Evolutionary conservation across 2,329 filamentous ascomycete species (phyloP).

Genomic region (Ophidiomyces ophidiicola): DNA sequence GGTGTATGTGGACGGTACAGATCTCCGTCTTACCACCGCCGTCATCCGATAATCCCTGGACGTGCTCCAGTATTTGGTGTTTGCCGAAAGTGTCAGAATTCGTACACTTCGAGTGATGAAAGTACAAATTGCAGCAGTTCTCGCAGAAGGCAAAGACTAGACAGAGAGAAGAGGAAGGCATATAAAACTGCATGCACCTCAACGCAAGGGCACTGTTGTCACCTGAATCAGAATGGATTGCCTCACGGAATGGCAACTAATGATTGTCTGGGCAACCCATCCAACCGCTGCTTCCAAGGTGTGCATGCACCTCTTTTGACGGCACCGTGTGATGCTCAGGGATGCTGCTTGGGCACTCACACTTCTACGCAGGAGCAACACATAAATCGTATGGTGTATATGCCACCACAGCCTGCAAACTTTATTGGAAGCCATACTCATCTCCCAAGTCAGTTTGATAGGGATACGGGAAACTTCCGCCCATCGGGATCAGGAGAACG

Average conservation of each 20-base stretch:
- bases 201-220: background rate
- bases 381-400: conserved; percentile 2
- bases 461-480: background rate
- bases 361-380: background rate
- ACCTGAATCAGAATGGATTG: background rate
- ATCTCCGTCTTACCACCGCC: conserved; percentile 12
- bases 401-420: background rate
- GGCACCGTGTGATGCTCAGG: background rate
- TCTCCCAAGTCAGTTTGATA: background rate
- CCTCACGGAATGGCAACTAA: background rate
- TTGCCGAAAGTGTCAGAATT: conserved; percentile 12
- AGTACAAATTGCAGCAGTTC: conserved; percentile 1
- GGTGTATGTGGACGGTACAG: conserved; percentile 13
- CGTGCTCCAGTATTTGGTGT: conserved; percentile 2
- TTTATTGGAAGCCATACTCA: background rate
- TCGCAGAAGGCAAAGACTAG: background rate
- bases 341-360: background rate
- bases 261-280: no score
- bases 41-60: conserved; percentile 8
- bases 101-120: conserved; percentile 10
- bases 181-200: background rate
- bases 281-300: no score
- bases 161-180: background rate
- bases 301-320: conserved; percentile 1
- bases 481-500: background rate